Percentiles rank a stretch among this genome's conserved stretches.
Conservation (phyloP, 169 alveolate genomes). For the Eimeria necatrix region DNA sequence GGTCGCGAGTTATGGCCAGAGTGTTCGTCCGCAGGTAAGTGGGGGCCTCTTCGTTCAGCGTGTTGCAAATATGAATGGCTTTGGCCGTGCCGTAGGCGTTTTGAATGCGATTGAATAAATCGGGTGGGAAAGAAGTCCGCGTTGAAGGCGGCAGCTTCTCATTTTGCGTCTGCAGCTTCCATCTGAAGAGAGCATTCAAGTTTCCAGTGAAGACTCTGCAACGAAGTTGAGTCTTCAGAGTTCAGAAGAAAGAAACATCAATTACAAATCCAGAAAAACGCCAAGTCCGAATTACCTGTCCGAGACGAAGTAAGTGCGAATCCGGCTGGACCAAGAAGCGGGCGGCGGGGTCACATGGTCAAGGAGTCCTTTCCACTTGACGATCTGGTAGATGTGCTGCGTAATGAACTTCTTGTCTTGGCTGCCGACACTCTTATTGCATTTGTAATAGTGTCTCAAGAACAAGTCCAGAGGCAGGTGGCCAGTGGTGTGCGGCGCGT, state of each 20-base stretch:
- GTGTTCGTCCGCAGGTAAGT: slow-evolving; percentile 90
- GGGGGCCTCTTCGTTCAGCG: slow-evolving; percentile 91
- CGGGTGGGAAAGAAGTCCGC: slow-evolving; percentile 92
- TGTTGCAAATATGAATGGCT: slow-evolving; percentile 89
- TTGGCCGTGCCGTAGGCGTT: slow-evolving; percentile 88
- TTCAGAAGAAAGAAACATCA: neutral
- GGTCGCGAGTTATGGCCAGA: slow-evolving; percentile 77
- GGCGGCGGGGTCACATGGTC: slow-evolving; percentile 89
- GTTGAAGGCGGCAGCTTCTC: slow-evolving; percentile 89
- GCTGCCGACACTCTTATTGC: slow-evolving; percentile 73
- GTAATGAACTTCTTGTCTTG: slow-evolving; percentile 86
- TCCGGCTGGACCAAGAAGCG: slow-evolving; percentile 85
- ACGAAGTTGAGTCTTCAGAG: neutral
- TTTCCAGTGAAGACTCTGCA: neutral
- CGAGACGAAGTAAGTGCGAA: slow-evolving; percentile 86
- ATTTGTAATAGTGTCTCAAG: slow-evolving; percentile 75
- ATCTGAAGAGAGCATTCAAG: slow-evolving; percentile 80
- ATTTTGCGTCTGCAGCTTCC: slow-evolving; percentile 90
- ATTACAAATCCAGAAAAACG: too few species aligned
- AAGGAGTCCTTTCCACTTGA: slow-evolving; percentile 88
- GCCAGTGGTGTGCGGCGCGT: slow-evolving; percentile 74
- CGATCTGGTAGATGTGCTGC: slow-evolving; percentile 85
- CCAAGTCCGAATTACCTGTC: slow-evolving; percentile 74
- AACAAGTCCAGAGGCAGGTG: slow-evolving; percentile 79
- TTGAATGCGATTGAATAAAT: slow-evolving; percentile 86